A percentile compares a stretch with the other conserved stretches of the same genome.
phyloP scores from a whole-genome alignment of 2,329 filamentous ascomycete species.

The Epichloe gansuensis region DNA sequence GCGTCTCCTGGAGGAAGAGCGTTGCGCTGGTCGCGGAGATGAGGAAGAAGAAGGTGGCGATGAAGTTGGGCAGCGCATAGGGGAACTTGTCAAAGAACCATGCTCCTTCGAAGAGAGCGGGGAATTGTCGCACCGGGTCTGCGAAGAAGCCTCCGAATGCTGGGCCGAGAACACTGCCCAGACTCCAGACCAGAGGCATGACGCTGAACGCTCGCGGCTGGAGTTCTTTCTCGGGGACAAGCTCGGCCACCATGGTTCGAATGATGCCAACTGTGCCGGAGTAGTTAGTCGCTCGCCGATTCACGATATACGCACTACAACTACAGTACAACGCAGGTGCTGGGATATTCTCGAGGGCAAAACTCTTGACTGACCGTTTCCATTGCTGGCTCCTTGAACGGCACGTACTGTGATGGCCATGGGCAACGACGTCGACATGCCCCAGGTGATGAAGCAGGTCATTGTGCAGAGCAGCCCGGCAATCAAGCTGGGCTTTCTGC shows the following conservation, averaged over 20 bases:
- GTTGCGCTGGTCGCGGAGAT: constrained; percentile 60
- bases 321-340: too few species aligned
- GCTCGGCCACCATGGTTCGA: constrained; percentile 80
- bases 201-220: constrained; percentile 84
- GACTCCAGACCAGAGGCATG: constrained; percentile 82
- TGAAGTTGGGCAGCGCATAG: constrained; percentile 72
- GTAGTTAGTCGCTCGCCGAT: background rate
- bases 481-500: constrained; percentile 73
- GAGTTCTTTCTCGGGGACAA: constrained; percentile 75
- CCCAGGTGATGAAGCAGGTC: constrained; percentile 69
- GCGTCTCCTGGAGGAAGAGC: constrained; percentile 79
- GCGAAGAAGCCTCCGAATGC: constrained; percentile 79
- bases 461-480: constrained; percentile 65
- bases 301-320: background rate
- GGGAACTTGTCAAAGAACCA: constrained; percentile 64
- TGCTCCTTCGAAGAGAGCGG: constrained; percentile 52
- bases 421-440: constrained; percentile 62
- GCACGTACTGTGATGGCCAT: constrained; percentile 71
- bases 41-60: constrained; percentile 64
- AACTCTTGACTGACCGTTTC: constrained; percentile 47
- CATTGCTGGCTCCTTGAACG: constrained; percentile 73
- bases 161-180: constrained; percentile 80
- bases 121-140: constrained; percentile 64
- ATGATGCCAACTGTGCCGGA: constrained; percentile 62
- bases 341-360: background rate